Percentiles rank a stretch among this genome's conserved stretches.
Conservation (phyloP, 192 early-diverging fungal genomes). For the Entrophospora sp. region DNA sequence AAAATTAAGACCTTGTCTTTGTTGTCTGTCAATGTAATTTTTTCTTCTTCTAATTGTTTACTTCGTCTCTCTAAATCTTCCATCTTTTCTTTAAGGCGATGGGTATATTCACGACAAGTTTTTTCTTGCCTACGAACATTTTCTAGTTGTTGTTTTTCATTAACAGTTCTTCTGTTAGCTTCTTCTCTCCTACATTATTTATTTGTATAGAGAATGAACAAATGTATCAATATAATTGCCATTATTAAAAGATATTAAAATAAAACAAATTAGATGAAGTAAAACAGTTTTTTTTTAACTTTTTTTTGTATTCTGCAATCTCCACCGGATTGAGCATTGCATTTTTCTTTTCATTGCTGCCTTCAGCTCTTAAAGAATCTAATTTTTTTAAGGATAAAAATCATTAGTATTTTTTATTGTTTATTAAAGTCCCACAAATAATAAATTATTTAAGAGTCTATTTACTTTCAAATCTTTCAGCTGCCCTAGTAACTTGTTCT, state of each 20-base stretch:
- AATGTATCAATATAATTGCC: not conserved
- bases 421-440: not conserved
- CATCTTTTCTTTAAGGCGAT: conserved; percentile 49
- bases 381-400: not conserved
- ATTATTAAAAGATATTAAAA: too few species aligned
- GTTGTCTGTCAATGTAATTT: conserved; percentile 28
- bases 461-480: conserved; percentile 42
- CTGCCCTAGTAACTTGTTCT: conserved; percentile 41
- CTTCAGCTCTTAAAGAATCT: conserved; percentile 7
- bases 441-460: too few species aligned
- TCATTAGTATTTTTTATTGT: not conserved
- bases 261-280: too few species aligned
- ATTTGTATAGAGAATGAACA: not conserved
- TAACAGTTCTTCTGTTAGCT: conserved; percentile 53
- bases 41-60: conserved; percentile 39
- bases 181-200: conserved; percentile 54
- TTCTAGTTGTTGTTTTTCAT: conserved; percentile 60
- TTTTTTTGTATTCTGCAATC: conserved; percentile 29
- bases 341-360: conserved; percentile 13
- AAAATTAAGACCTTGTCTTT: conserved; percentile 27
- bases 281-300: too few species aligned
- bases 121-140: conserved; percentile 60
- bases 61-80: conserved; percentile 41
- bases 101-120: conserved; percentile 49
- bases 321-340: conserved; percentile 21